Base-by-base conservation (phyloP, 2,329 filamentous ascomycete genomes). In the Purpureocillium takamizusanense region DNA sequence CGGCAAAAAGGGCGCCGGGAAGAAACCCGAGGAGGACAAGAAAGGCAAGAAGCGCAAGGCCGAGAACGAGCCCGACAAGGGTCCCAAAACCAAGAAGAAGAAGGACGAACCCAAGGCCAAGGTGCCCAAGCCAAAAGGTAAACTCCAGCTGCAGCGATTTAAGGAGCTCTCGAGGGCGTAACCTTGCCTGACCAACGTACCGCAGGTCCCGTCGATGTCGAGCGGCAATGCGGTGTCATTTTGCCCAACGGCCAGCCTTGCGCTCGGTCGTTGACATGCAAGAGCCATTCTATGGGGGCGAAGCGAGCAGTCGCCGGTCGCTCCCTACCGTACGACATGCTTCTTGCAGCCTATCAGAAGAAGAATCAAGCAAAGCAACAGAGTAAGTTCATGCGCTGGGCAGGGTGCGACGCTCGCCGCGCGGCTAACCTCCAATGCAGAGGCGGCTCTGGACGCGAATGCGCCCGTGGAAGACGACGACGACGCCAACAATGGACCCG, bases 361-460 rank as follows among this genome's bases (percentile, higher is more conserved):
- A 97, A 95, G 71, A 98, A 98, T 53, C 92, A 97, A 61, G 92
- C 92, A 16, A 94, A 95, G 55, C 86, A 95, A 66, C 92, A 97
- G 62, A 94, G 86, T 89, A 71, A 65, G 82, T 74, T n/a, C n/a
- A n/a, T n/a, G n/a, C n/a, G n/a, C n/a, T n/a, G n/a, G n/a, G n/a
- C n/a, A n/a, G n/a, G n/a, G n/a, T n/a, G n/a, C n/a, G n/a, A n/a
- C 32, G 30, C 38, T 13, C 30, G 17, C 5, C 21, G 21, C 21
- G 21, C 21, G 21, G 15, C 12, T 25, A 17, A 35, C 28, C 37
- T 14, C 33, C 39, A 38, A 41, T 57, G 52, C 57, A 92, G 86
- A 95, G 66, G 89, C 89, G 28, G 88, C 89, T 29, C 83, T 98
- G 49, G 89, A 97, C 57, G 90, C 92, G 40, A 94, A 94, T 57